Base-by-base conservation (phyloP, 352 stramenopile species). In the Globisporangium ultimum region DNA sequence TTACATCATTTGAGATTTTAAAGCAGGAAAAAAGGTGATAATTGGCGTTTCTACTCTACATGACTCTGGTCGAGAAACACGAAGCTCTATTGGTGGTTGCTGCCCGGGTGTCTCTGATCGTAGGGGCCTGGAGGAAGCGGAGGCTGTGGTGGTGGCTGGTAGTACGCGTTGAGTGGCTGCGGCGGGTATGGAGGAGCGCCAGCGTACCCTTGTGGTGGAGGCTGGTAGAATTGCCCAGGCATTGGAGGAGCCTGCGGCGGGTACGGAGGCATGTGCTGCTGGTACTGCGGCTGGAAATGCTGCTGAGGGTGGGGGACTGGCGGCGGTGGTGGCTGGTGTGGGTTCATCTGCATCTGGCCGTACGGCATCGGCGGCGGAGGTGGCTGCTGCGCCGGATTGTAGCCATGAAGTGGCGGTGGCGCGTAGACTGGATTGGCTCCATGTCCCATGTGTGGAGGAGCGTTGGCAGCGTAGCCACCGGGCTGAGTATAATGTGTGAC, bases 401-500 rank as follows among this genome's bases (percentile, higher is more conserved):
- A 70, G 15, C 57, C 60, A 15, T 47, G 60, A 15, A 69, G 66
- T 22, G 64, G 58, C 0, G 71, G 66, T 17, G 71, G 57, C 32
- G 69, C 73, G 52, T 86, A 86, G 9, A 72, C 76, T 9, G 66
- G 75, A 22, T 46, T 63, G 48, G 63, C 72, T 11, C 20, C 50
- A 34, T 83, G 80, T 32, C 51, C 49, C 38, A 68, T 53, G 12
- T 63, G 70, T 56, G 42, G 51, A 48, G 14, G 54, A 52, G 12
- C 61, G 40, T 64, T 58, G 55, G 20, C 62, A 41, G 36, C 63
- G 3, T 55, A 66, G 17, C 62, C 28, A 5, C 28, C 62, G n/a
- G 75, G 71, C 28, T 82, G 73, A 42, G 75, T 85, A 57, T 83
- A 85, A 28, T 80, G 76, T 21, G 75, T 85, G 36, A 72, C 60